Conservation (phyloP, 306 rosid species). For the Sesbania bispinosa region DNA sequence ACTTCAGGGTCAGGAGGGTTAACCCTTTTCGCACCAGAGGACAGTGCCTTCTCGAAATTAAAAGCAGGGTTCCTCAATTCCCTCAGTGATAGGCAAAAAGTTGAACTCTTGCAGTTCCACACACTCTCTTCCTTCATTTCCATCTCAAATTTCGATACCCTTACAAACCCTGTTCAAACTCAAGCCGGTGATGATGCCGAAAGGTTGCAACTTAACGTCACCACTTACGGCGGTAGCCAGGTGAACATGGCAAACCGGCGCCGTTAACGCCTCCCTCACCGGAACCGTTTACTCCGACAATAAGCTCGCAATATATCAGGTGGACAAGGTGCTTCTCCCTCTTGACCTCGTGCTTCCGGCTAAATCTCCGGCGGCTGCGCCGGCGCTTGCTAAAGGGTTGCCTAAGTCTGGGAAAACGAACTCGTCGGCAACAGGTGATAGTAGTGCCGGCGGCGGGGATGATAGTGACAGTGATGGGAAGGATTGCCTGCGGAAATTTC, state of each 20-base stretch:
- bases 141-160: conserved; percentile 55
- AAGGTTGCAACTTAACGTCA: conserved; percentile 61
- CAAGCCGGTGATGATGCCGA: conserved; percentile 57
- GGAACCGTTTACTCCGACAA: conserved; percentile 54
- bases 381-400: conserved; percentile 24
- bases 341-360: conserved; percentile 54
- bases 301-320: conserved; percentile 54
- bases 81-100: conserved; percentile 51
- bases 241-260: conserved; percentile 66
- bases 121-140: conserved; percentile 44
- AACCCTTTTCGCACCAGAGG: conserved; percentile 64
- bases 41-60: conserved; percentile 55
- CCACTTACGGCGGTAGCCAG: conserved; percentile 44
- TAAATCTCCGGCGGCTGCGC: conserved; percentile 47
- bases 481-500: conserved; percentile 25
- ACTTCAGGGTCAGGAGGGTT: conserved; percentile 45
- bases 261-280: conserved; percentile 55
- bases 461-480: conserved; percentile 9
- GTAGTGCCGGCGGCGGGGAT: background rate
- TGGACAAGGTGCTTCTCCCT: conserved; percentile 68
- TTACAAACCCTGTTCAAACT: conserved; percentile 66
- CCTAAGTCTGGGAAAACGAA: conserved; percentile 30
- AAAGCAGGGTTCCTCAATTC: conserved; percentile 65
- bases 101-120: conserved; percentile 60
- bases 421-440: conserved; percentile 15